phyloP scores from a whole-genome alignment of 768 basidiomycete genomes.

The Tricholomella constricta region DNA sequence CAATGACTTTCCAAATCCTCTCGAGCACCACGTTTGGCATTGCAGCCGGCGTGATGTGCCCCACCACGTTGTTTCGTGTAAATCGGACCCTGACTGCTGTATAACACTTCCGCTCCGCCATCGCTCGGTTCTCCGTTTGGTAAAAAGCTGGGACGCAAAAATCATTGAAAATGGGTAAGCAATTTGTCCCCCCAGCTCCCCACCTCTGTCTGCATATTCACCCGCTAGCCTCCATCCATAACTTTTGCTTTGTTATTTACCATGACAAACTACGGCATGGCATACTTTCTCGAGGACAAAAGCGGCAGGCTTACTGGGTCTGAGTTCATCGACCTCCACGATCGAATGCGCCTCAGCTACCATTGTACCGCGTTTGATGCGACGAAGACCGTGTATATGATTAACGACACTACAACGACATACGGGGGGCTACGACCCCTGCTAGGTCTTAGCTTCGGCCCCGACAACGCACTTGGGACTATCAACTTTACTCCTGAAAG shows the following conservation, averaged over 20 bases:
- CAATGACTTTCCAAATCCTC: neutral
- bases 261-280: conserved; percentile 55
- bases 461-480: conserved; percentile 51
- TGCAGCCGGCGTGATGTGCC: neutral
- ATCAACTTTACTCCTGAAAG: conserved; percentile 43
- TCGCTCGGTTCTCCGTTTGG: conserved; percentile 12
- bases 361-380: conserved; percentile 47
- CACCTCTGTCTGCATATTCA: neutral
- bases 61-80: neutral
- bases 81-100: neutral
- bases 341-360: conserved; percentile 53
- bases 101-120: neutral
- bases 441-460: conserved; percentile 53
- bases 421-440: conserved; percentile 37
- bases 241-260: neutral
- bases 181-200: neutral
- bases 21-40: neutral
- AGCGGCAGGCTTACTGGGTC: conserved; percentile 54
- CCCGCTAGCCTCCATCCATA: neutral
- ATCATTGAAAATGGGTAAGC: conserved; percentile 1
- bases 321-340: conserved; percentile 64
- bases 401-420: conserved; percentile 44
- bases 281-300: conserved; percentile 66
- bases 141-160: neutral
- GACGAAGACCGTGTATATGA: conserved; percentile 50